Evolutionary conservation across 2,329 filamentous ascomycete genomes (phyloP).

Genomic region (Cordyceps cicadae): DNA sequence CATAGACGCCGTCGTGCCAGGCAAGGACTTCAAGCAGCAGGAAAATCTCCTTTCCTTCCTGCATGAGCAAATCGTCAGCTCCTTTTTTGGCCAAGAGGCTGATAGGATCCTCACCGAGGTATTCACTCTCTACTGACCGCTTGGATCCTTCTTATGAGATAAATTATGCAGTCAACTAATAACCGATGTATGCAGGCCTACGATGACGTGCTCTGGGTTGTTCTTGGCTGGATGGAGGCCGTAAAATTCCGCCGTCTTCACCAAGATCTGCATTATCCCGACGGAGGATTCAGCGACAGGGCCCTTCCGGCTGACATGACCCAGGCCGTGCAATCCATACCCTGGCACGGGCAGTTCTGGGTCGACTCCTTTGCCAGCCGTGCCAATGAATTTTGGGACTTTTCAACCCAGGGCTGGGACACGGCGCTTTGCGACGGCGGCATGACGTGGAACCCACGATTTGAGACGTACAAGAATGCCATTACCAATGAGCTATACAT

Average conservation of each 20-base stretch:
- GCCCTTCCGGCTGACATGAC: slow-evolving; percentile 17
- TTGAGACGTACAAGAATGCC: slow-evolving; percentile 86
- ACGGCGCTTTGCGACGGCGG: slow-evolving; percentile 72
- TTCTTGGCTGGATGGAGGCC: slow-evolving; percentile 80
- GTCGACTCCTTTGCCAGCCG: slow-evolving; percentile 71
- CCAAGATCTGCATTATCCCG: slow-evolving; percentile 50
- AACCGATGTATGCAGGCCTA: slow-evolving; percentile 52
- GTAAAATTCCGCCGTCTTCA: slow-evolving; percentile 70
- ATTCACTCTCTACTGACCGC: background rate
- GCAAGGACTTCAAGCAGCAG: slow-evolving; percentile 40
- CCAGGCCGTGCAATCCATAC: slow-evolving; percentile 30
- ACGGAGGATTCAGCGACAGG: slow-evolving; percentile 16
- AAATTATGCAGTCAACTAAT: slow-evolving; percentile 7
- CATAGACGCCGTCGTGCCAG: slow-evolving; percentile 30
- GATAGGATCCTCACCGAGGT: slow-evolving; percentile 59
- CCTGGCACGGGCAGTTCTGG: slow-evolving; percentile 74
- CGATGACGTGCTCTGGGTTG: slow-evolving; percentile 94
- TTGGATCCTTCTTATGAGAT: background rate
- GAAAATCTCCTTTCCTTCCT: slow-evolving; percentile 78
- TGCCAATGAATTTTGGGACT: slow-evolving; percentile 75
- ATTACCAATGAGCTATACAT: slow-evolving; percentile 92
- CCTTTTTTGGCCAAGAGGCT: slow-evolving; percentile 80
- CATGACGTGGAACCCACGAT: slow-evolving; percentile 80
- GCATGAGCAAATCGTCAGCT: slow-evolving; percentile 67
- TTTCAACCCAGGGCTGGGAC: slow-evolving; percentile 75